Evolutionary conservation across 2,329 filamentous ascomycete genomes (phyloP), one percentile per base, ranked within the genome.

Genomic region (Aspergillus intermedius): DNA sequence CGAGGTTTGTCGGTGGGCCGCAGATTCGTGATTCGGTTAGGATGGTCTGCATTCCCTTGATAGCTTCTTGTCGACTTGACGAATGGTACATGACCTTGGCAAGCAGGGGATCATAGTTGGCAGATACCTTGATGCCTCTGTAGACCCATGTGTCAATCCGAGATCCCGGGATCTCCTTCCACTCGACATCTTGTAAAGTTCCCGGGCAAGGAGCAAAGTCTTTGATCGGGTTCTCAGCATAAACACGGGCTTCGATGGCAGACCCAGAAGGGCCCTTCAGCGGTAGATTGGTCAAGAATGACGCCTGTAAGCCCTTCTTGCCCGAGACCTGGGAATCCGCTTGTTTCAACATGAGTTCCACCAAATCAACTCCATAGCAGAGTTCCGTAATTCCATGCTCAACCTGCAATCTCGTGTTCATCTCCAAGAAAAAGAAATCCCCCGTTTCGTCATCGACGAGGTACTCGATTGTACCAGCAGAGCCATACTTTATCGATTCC

Each of bases 391-490:
- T 79, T 0, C 75, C 75, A 56, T 81, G 78, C 58, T 81, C 78
- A 5, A 81, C 78, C 52, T 81, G 78, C 2, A 81, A 65, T 42
- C 78, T 67, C 1, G 78, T 80, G 54, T 81, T 81, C 77, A 81
- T 79, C 56, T 81, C 78, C 0, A 81, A 64, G 52, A 81, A 81
- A 68, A 78, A 95, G 67, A 93, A 95, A 40, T 86, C 80, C 43
- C 83, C 87, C 5, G 82, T 84, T 59, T 88, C 82, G 63, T 89
- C 87, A 67, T 95, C 89, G 4, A 95, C 84, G 40, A 95, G 86
- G 62, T 91, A 95, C 69, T 95, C 90, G 17, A 95, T 86, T 0
- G 90, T 95, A 1, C 90, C 90, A 7, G 88, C 90, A 5, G 87
- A 88, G n/a, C 86, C 85, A 60, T 95, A 95, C 3, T 71, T 69